These are phyloP conservation scores for Globisporangium acanthophoron DNA, from an alignment of 352 stramenopile genomes.

Conservation along the genomic window DNA sequence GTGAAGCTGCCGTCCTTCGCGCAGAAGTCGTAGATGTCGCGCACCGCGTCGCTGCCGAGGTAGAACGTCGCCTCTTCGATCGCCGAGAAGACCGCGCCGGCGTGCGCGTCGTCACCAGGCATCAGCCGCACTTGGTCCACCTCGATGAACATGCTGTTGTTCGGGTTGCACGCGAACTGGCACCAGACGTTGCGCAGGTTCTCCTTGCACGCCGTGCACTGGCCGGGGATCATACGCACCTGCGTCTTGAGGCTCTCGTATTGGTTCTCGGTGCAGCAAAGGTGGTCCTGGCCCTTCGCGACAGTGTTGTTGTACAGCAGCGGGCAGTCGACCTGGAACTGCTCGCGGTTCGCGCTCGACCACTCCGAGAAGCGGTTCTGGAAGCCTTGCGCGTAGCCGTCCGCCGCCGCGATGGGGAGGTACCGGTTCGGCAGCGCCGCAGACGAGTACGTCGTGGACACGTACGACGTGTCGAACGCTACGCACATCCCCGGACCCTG, in stretches of 20 bases:
- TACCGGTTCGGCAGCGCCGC: conserved; percentile 54
- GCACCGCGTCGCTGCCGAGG: conserved; percentile 54
- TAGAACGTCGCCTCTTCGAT: conserved; percentile 71
- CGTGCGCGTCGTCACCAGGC: conserved; percentile 37
- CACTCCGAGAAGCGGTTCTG: conserved; percentile 73
- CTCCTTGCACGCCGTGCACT: conserved; percentile 66
- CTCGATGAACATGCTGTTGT: conserved; percentile 72
- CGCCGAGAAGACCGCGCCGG: conserved; percentile 49
- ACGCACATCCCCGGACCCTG: conserved; percentile 41
- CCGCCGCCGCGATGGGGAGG: conserved; percentile 48
- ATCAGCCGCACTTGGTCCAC: conserved; percentile 62
- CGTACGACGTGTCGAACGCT: conserved; percentile 60
- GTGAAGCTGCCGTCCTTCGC: conserved; percentile 43
- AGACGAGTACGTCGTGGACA: conserved; percentile 28
- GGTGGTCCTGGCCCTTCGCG: conserved; percentile 35
- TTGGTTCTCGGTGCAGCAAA: conserved; percentile 80
- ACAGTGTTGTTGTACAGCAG: conserved; percentile 66
- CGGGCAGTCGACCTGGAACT: conserved; percentile 66
- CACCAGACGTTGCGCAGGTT: conserved; percentile 79
- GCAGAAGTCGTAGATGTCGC: conserved; percentile 73
- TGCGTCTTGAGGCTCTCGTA: conserved; percentile 57
- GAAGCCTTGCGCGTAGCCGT: conserved; percentile 49
- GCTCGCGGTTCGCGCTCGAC: conserved; percentile 43
- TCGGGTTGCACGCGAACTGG: conserved; percentile 76
- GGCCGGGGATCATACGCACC: conserved; percentile 45